phyloP scores from a whole-genome alignment of 2,329 filamentous ascomycete genomes.

The Fusarium sulawesiense region DNA sequence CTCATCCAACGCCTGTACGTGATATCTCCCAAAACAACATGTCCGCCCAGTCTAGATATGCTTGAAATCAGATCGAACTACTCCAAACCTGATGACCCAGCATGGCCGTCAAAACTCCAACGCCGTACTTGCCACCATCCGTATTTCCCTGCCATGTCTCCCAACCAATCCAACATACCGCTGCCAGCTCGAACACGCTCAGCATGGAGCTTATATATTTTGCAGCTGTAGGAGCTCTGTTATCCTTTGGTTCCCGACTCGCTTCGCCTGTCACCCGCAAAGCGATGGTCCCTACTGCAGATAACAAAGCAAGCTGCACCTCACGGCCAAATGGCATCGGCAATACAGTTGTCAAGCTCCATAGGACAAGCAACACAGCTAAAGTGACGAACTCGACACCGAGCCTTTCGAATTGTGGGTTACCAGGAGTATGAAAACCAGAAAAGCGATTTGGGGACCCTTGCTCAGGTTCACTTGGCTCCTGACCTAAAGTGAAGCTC shows the following conservation, averaged over 20 bases:
- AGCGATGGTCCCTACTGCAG: constrained; percentile 47
- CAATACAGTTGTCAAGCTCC: constrained; percentile 41
- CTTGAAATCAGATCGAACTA: constrained; percentile 23
- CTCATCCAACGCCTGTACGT: constrained; percentile 23
- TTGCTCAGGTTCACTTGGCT: constrained; percentile 27
- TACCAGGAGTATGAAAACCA: not conserved
- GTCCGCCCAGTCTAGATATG: constrained; percentile 6
- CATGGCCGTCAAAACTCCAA: constrained; percentile 48
- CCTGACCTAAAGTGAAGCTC: constrained; percentile 56
- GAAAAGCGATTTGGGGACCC: not conserved
- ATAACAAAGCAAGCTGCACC: constrained; percentile 44
- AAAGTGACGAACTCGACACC: constrained; percentile 42
- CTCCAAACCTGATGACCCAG: constrained; percentile 49
- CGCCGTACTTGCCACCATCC: constrained; percentile 45
- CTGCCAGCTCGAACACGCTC: constrained; percentile 49
- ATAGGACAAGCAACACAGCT: constrained; percentile 39
- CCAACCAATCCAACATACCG: constrained; percentile 51
- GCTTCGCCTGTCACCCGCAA: constrained; percentile 48
- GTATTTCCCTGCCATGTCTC: constrained; percentile 46
- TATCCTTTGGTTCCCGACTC: constrained; percentile 24
- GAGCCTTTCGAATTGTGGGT: constrained; percentile 5
- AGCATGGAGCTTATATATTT: constrained; percentile 45
- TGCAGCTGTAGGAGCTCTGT: constrained; percentile 30
- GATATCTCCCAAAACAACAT: constrained; percentile 19
- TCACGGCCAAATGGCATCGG: constrained; percentile 45